phyloP scores from a whole-genome alignment of 2,329 filamentous ascomycete genomes.

The Coleophoma crateriformis region DNA sequence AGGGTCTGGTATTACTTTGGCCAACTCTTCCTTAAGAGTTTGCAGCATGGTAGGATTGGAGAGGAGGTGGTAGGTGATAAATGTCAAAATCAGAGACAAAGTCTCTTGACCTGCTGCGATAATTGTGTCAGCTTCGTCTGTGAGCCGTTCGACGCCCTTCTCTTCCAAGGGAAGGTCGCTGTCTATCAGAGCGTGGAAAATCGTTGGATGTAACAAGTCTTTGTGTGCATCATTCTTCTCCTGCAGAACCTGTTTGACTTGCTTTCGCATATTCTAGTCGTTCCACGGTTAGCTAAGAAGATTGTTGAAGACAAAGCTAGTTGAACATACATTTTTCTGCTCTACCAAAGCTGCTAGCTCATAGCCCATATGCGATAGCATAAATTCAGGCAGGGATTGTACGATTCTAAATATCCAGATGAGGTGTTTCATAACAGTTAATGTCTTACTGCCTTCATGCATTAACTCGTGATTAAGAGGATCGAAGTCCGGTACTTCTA shows the following conservation, averaged over 20 bases:
- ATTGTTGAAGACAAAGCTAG: not conserved
- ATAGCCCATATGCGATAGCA: not conserved
- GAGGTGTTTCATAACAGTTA: no score
- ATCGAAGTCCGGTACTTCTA: not conserved
- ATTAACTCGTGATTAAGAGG: not conserved
- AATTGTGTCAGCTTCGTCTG: constrained; percentile 13
- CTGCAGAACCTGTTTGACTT: not conserved
- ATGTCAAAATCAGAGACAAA: constrained; percentile 7
- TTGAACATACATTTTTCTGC: not conserved
- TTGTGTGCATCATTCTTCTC: not conserved
- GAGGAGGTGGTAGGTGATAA: constrained; percentile 11
- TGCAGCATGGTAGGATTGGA: constrained; percentile 8
- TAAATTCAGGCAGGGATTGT: not conserved
- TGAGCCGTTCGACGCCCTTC: constrained; percentile 7
- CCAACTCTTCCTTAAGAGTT: constrained; percentile 28
- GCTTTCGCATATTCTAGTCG: not conserved
- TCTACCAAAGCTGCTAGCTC: not conserved
- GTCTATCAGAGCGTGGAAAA: constrained; percentile 12
- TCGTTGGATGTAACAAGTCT: constrained; percentile 1
- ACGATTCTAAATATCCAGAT: no score
- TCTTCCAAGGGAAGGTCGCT: constrained; percentile 10
- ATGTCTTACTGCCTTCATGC: no score
- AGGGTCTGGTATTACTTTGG: constrained; percentile 6
- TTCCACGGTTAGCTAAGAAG: not conserved
- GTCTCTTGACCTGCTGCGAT: constrained; percentile 16